phyloP scores from a whole-genome alignment of 2,329 filamentous ascomycete genomes.

The Aspergillus sp. region DNA sequence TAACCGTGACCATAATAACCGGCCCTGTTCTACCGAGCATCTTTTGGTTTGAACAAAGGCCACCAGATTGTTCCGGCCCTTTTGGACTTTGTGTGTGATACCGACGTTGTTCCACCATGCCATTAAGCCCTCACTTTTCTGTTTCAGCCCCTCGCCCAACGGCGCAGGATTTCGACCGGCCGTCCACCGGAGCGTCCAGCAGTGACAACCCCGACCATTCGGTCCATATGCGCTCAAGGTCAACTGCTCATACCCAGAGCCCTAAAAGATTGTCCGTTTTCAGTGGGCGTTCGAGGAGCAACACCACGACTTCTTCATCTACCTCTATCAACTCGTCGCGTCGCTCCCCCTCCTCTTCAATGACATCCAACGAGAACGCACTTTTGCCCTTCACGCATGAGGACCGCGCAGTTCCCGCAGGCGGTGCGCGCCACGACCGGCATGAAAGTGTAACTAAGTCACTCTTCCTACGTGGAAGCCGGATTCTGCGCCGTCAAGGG shows the following conservation, averaged over 20 bases:
- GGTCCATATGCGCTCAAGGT: slow-evolving; percentile 36
- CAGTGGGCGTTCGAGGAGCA: slow-evolving; percentile 40
- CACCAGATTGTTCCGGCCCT: neutral
- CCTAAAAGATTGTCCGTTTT: slow-evolving; percentile 43
- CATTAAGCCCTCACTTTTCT: slow-evolving; percentile 13
- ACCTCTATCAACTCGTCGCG: slow-evolving; percentile 51
- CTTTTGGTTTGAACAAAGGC: neutral
- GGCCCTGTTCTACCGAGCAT: neutral
- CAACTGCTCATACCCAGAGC: slow-evolving; percentile 35
- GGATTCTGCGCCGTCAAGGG: slow-evolving; percentile 48
- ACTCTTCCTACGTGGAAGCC: slow-evolving; percentile 44
- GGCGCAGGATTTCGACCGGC: slow-evolving; percentile 27
- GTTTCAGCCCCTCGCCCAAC: slow-evolving; percentile 13
- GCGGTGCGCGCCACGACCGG: slow-evolving; percentile 32
- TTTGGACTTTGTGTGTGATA: slow-evolving; percentile 2
- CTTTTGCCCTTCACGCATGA: slow-evolving; percentile 32
- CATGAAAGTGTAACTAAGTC: slow-evolving; percentile 40
- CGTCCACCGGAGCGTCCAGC: slow-evolving; percentile 31
- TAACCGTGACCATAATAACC: slow-evolving; percentile 13
- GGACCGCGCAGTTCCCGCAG: slow-evolving; percentile 29
- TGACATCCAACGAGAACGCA: slow-evolving; percentile 36
- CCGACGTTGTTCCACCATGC: slow-evolving; percentile 11
- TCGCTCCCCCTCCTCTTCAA: slow-evolving; percentile 47
- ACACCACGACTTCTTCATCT: slow-evolving; percentile 54
- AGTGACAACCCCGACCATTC: slow-evolving; percentile 34